Evolutionary conservation across 2,329 filamentous ascomycete species (phyloP).

Genomic region (Fusarium sp.): DNA sequence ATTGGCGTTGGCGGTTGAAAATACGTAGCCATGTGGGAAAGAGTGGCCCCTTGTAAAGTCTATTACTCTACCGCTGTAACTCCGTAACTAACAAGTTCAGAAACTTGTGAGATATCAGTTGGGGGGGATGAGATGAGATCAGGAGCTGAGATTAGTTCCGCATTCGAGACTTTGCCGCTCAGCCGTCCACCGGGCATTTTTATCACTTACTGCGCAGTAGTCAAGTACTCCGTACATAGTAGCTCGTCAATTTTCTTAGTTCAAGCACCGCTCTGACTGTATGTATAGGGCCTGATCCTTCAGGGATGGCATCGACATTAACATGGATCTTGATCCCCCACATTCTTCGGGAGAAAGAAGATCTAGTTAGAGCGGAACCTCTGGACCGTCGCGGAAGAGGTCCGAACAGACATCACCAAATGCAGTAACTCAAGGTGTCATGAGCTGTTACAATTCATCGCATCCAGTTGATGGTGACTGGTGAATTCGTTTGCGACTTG

Average conservation of each 20-base stretch:
- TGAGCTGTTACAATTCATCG: too few relatives aligned
- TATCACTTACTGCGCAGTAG: neutral
- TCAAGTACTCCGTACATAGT: neutral
- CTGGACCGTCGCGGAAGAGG: constrained; percentile 22
- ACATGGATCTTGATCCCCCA: constrained; percentile 39
- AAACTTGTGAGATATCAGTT: constrained; percentile 2
- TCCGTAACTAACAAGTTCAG: neutral
- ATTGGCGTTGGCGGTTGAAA: constrained; percentile 18
- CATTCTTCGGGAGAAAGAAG: constrained; percentile 30
- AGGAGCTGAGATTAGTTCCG: too few relatives aligned
- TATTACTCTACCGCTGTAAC: constrained; percentile 9
- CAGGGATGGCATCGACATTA: constrained; percentile 38
- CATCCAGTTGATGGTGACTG: too few relatives aligned
- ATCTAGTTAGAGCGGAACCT: constrained; percentile 22
- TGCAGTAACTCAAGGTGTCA: neutral
- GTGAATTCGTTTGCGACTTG: constrained; percentile 11
- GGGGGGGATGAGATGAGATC: constrained; percentile 2
- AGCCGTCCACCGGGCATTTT: neutral
- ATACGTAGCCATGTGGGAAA: constrained; percentile 40
- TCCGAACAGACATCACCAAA: neutral
- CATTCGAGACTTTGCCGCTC: constrained; percentile 4
- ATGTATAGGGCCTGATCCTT: neutral
- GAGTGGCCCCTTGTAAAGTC: constrained; percentile 3
- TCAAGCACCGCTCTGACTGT: neutral
- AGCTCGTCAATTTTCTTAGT: constrained; percentile 9